These are phyloP conservation scores for Magnusiomyces suaveolens DNA, from an alignment of 1,139 yeast species.

Conservation along the genomic window DNA sequence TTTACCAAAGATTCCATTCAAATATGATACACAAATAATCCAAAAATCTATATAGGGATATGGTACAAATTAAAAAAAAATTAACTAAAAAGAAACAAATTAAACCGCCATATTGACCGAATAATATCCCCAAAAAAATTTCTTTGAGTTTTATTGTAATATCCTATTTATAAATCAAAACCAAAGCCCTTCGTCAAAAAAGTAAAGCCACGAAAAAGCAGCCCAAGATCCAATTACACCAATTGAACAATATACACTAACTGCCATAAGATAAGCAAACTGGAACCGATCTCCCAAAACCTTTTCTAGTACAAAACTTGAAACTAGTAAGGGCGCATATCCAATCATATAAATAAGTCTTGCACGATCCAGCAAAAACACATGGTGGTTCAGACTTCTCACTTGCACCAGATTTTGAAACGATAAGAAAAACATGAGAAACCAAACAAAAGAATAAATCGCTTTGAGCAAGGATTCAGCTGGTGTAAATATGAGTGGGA, in stretches of 20 bases:
- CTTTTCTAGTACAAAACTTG: slow-evolving; percentile 48
- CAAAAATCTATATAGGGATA: no score
- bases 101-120: no score
- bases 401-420: slow-evolving; percentile 56
- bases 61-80: no score
- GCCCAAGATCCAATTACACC: slow-evolving; percentile 87
- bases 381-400: slow-evolving; percentile 43
- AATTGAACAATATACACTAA: slow-evolving; percentile 76
- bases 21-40: no score
- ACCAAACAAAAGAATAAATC: slow-evolving; percentile 78
- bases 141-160: no score
- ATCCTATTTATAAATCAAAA: no score
- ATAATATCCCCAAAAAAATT: no score
- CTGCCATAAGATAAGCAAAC: slow-evolving; percentile 68
- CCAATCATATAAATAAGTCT: slow-evolving; percentile 60
- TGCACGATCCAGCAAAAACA: slow-evolving; percentile 61
- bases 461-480: slow-evolving; percentile 71
- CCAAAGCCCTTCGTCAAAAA: slow-evolving; percentile 39
- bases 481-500: slow-evolving; percentile 77
- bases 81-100: no score
- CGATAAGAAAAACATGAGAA: slow-evolving; percentile 62
- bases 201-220: slow-evolving; percentile 79
- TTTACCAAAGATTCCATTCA: no score
- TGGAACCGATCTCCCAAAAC: slow-evolving; percentile 38
- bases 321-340: slow-evolving; percentile 52